Conservation (phyloP, 208 protist genomes). For the Porcisia hertigi region DNA sequence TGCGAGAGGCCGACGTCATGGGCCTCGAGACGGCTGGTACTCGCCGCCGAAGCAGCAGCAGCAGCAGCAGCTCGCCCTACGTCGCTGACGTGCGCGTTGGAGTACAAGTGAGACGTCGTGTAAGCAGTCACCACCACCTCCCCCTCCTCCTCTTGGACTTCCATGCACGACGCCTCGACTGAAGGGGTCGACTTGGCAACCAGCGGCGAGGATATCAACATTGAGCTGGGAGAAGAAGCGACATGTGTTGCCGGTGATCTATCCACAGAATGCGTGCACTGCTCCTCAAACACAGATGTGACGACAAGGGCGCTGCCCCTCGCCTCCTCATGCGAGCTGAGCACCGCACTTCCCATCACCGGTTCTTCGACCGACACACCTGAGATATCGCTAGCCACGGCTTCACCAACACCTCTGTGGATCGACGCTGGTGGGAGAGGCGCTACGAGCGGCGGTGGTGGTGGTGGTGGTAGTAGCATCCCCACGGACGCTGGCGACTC, state of each 20-base stretch:
- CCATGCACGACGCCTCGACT: slow-evolving; percentile 17
- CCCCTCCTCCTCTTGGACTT: slow-evolving; percentile 21
- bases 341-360: neutral
- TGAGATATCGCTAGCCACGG: neutral
- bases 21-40: neutral
- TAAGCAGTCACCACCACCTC: slow-evolving; percentile 21
- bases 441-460: slow-evolving; percentile 12
- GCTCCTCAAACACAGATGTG: neutral
- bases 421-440: slow-evolving; percentile 16
- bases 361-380: neutral
- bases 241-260: neutral
- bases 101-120: slow-evolving; percentile 8
- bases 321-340: neutral
- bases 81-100: slow-evolving; percentile 9
- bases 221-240: neutral
- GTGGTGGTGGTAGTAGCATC: slow-evolving; percentile 12
- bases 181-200: slow-evolving; percentile 8
- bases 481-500: neutral
- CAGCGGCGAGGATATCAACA: slow-evolving; percentile 9
- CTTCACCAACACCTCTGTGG: slow-evolving; percentile 3
- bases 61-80: slow-evolving; percentile 10
- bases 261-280: neutral
- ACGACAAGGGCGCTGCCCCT: neutral
- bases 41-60: slow-evolving; percentile 4
- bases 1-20: neutral